Base-by-base conservation (phyloP, 2,329 filamentous ascomycete genomes). In the Arthrobotrys megalospora region DNA sequence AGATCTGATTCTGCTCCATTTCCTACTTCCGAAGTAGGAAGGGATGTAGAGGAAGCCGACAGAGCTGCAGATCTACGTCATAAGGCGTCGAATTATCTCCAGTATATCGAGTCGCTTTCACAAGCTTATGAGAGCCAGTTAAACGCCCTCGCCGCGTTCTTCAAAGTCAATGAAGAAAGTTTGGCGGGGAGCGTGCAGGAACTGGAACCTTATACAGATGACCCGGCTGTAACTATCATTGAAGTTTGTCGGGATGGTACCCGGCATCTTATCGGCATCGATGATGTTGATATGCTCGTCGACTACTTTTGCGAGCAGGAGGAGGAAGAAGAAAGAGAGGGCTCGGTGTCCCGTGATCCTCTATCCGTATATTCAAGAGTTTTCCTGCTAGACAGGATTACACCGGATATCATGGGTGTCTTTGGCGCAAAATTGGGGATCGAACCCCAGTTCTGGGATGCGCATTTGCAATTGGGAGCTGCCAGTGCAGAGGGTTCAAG, bases 41-140 rank as follows among this genome's bases (percentile, higher is more conserved):
- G 21, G n/a, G 36, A 38, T 11, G 28, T 7, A 6, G 43, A 60
- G 12, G 64, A 28, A 14, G 55, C 16, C 3, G 67, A 78, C 16
- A 50, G 36, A 34, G 65, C 67, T 8, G 73, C 66, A 2, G 73
- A 78, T 45, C 24, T 78, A 11, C 67, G 73, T 11, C 66, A 36
- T 12, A 78, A 68, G 34, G 73, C 73, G 6, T 78, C 73, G 12
- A 78, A 78, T 32, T 78, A 78, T n/a, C 67, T 78, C n/a, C 73
- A 78, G 48, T 78, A 71, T 34, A 34, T 78, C 19, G 73, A 67
- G 55, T 78, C 73, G 8, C 62, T 78, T 24, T 78, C 73, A 7
- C 66, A 71, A n/a, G 73, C 73, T n/a, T 78, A 78, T 21, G 73
- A 78, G 21, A 67, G 52, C 16, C 73, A 78, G 45, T 21, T 78